These are phyloP conservation scores for Sporobolomyces roseus DNA, from an alignment of 768 basidiomycete genomes.

Conservation along the genomic window DNA sequence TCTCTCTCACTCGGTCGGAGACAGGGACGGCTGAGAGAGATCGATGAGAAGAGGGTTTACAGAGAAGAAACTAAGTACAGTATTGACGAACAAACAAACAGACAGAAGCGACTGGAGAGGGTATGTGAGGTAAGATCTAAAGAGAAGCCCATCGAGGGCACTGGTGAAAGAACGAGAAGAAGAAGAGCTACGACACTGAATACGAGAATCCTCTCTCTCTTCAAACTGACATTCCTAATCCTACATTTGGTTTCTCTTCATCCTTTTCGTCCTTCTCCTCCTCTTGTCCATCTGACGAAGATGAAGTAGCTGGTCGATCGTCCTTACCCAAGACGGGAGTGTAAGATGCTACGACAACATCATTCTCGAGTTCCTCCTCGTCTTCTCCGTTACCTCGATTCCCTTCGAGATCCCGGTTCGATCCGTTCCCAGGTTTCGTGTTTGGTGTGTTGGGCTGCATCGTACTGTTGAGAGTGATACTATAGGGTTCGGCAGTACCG, in stretches of 20 bases:
- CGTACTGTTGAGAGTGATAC: background rate
- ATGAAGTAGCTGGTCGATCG: background rate
- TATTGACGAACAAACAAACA: too few species aligned
- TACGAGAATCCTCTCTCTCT: background rate
- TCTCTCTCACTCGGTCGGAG: too few species aligned
- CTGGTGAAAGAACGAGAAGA: too few species aligned
- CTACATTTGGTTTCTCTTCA: constrained; percentile 1
- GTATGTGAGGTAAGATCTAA: too few species aligned
- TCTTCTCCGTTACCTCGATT: background rate
- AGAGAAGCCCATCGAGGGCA: too few species aligned
- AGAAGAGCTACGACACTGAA: background rate
- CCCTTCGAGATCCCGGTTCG: background rate
- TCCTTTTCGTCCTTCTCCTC: constrained; percentile 1
- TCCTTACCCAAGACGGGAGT: constrained; percentile 3
- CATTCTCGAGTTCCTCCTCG: background rate
- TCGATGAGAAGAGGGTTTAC: too few species aligned
- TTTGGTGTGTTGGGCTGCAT: background rate
- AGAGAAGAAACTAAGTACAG: too few species aligned
- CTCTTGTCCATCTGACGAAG: background rate
- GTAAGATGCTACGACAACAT: background rate
- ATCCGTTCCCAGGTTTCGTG: background rate
- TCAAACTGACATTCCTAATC: constrained; percentile 2
- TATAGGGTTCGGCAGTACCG: constrained; percentile 2
- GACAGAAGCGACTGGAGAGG: too few species aligned
- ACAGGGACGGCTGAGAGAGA: too few species aligned